Evolutionary conservation across 768 basidiomycete genomes (phyloP).

Genomic region (Trametes villosa): DNA sequence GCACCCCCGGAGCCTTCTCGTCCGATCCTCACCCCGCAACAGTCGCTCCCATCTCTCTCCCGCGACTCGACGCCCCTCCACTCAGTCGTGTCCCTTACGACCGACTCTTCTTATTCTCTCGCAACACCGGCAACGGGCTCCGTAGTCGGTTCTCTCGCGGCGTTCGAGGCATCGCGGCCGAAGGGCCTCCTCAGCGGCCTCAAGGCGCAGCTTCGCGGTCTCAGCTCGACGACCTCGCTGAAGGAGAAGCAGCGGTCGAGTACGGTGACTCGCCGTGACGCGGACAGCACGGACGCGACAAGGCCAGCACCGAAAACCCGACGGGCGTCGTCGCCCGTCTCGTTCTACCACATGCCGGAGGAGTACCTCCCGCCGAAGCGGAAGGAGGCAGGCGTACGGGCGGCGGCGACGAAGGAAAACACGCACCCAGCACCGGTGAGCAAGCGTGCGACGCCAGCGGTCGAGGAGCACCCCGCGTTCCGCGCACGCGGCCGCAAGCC

Average conservation of each 20-base stretch:
- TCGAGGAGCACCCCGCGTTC: conserved; percentile 40
- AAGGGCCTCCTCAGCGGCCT: conserved; percentile 25
- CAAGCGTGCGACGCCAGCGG: conserved; percentile 4
- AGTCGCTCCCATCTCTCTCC: conserved; percentile 31
- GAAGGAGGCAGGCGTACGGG: conserved; percentile 11
- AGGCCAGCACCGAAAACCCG: conserved; percentile 7
- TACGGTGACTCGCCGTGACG: conserved; percentile 17
- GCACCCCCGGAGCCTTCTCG: conserved; percentile 26
- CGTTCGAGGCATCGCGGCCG: conserved; percentile 2
- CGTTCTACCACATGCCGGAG: conserved; percentile 25
- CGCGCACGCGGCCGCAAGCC: conserved; percentile 48
- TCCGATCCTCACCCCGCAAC: conserved; percentile 28
- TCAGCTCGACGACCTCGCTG: conserved; percentile 10
- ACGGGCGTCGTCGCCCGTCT: conserved; percentile 15
- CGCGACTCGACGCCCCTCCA: conserved; percentile 14
- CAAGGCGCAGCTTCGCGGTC: conserved; percentile 21
- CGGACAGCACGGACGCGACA: background rate
- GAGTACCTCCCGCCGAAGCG: conserved; percentile 20
- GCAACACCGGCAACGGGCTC: conserved; percentile 25
- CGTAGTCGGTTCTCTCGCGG: conserved; percentile 18
- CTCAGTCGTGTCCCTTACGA: conserved; percentile 50
- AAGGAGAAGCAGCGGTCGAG: conserved; percentile 16
- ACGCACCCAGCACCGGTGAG: conserved; percentile 1
- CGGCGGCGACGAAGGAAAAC: conserved; percentile 17
- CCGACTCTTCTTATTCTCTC: conserved; percentile 47